These are phyloP conservation scores for Hygrocybe coccinea DNA, from an alignment of 768 basidiomycete genomes.

Conservation along the genomic window DNA sequence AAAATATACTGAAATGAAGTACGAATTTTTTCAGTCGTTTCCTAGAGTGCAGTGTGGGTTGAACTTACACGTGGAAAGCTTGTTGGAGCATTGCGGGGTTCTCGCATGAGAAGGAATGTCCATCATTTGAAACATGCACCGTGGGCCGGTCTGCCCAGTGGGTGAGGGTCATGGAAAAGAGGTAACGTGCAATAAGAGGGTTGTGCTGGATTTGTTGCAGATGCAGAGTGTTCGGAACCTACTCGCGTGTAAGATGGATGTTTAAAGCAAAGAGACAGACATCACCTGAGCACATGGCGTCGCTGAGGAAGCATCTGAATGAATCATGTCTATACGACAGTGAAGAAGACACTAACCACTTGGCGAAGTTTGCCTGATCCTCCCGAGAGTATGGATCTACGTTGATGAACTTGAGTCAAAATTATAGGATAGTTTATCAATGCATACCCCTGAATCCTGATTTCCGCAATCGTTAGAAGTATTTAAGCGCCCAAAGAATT, in stretches of 20 bases:
- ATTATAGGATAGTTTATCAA: neutral
- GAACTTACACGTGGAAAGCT: slow-evolving; percentile 56
- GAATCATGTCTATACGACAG: neutral
- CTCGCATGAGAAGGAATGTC: slow-evolving; percentile 50
- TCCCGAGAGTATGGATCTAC: slow-evolving; percentile 58
- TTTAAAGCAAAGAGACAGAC: neutral
- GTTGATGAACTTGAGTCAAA: neutral
- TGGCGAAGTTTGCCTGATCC: slow-evolving; percentile 48
- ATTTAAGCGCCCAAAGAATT: slow-evolving; percentile 9
- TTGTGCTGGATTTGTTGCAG: slow-evolving; percentile 34
- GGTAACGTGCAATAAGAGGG: slow-evolving; percentile 54
- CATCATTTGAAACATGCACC: slow-evolving; percentile 49
- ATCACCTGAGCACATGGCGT: slow-evolving; percentile 48
- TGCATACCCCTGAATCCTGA: slow-evolving; percentile 50
- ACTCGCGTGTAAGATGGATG: neutral
- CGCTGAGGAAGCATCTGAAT: slow-evolving; percentile 28
- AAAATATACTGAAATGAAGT: slow-evolving; percentile 33
- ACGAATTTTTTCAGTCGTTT: neutral
- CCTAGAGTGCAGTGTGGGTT: neutral
- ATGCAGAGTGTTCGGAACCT: slow-evolving; percentile 50
- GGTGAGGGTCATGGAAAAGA: slow-evolving; percentile 42
- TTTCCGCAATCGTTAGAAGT: slow-evolving; percentile 1
- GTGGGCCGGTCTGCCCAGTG: slow-evolving; percentile 17
- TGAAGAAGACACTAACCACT: slow-evolving; percentile 39
- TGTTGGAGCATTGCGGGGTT: slow-evolving; percentile 51